Evolutionary conservation across 768 basidiomycete species (phyloP), one percentile per base, ranked within the genome.

Genomic region (Rhodotorula graminis): DNA sequence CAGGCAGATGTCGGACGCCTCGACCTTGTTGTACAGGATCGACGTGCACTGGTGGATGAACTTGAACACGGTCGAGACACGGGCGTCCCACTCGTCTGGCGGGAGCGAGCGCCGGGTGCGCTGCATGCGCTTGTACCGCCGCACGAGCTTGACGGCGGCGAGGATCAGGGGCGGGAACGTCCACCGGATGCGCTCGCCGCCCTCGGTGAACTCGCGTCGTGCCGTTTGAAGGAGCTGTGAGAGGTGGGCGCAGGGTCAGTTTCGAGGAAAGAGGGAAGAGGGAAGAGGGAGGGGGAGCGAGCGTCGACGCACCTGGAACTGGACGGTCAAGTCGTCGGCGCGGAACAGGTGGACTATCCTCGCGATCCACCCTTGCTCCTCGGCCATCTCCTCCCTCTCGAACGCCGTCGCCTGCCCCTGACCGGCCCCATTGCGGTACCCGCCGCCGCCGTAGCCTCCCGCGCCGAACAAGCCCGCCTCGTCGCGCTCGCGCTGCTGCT

Each of bases 311-410:
- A 91, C 94, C 85, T 93, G 89, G 75, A 93, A 95, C 78, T 99
- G 96, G 23, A 89, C 86, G 76, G 86, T 90, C 74, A 97, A 80
- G 40, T 91, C 90, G 63, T 96, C 92, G 0, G 91, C 86, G 31
- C 89, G 84, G 87, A 98, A 96, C 46, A 98, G 81, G 83, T 99
- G 96, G 5, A 98, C 90, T 92, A 98, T 97, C 73, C 95, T 84
- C 53, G 96, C 95, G 25, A 97, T 88, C 96, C 96, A 99, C 0
- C 96, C 96, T 78, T 99, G 96, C 81, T 99, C 96, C 81, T 99
- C 96, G 0, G 93, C 94, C 84, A 93, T 85, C 79, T 98, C 95
- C 80, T 94, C 91, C 63, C 88, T 82, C 80, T 95, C 94, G 53
- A 78, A 77, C 58, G 27, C 65, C 23, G 33, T 64, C 86, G 8